These are phyloP conservation scores for Rhexocercosporidium sp. DNA, from an alignment of 2,329 filamentous ascomycete genomes.

Conservation along the genomic window DNA sequence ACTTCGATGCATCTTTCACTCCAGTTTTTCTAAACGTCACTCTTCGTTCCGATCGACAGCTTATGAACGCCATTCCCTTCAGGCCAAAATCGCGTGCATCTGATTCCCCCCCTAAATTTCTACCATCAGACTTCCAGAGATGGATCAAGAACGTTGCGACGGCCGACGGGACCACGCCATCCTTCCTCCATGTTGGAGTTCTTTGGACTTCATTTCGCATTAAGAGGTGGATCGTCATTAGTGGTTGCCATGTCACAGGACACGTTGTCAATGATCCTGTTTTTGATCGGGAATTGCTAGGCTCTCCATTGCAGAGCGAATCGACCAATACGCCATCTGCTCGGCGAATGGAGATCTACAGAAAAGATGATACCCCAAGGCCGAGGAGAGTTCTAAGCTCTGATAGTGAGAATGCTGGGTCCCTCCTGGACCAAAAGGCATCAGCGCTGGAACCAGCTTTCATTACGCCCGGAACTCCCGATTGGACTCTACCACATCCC, in stretches of 20 bases:
- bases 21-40: conserved; percentile 72
- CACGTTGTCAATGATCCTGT: conserved; percentile 2
- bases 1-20: conserved; percentile 54
- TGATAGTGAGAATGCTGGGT: conserved; percentile 12
- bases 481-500: conserved; percentile 76
- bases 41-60: conserved; percentile 52
- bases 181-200: conserved; percentile 64
- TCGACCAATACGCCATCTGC: conserved; percentile 8
- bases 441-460: conserved; percentile 16
- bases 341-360: conserved; percentile 14
- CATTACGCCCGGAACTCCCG: conserved; percentile 29
- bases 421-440: conserved; percentile 10
- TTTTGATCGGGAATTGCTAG: background rate
- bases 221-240: conserved; percentile 70
- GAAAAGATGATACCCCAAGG: conserved; percentile 1
- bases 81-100: conserved; percentile 29
- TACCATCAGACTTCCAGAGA: conserved; percentile 65
- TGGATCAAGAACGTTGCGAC: conserved; percentile 61
- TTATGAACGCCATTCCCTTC: conserved; percentile 19
- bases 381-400: conserved; percentile 12
- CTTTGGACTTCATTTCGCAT: conserved; percentile 73
- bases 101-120: conserved; percentile 42
- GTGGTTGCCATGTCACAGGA: conserved; percentile 47
- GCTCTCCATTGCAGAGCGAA: background rate
- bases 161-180: conserved; percentile 47